Evolutionary conservation across 192 early-diverging fungal species (phyloP).

Genomic region (Backusella parvicylindrica): DNA sequence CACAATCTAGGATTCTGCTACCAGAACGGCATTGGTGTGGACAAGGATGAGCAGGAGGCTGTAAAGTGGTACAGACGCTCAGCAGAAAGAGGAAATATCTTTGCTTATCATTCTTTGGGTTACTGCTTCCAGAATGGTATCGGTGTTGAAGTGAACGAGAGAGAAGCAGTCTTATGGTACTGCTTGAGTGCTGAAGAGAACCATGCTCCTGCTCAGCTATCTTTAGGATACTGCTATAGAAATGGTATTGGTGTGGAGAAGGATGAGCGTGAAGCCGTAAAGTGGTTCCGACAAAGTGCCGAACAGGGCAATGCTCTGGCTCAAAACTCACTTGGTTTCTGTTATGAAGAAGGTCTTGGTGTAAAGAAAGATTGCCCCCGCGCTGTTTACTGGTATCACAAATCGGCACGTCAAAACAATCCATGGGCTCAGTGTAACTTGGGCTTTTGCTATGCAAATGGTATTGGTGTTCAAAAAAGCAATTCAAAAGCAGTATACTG

Average conservation of each 20-base stretch:
- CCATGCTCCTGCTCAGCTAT: constrained; percentile 51
- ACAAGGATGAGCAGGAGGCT: constrained; percentile 48
- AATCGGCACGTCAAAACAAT: constrained; percentile 67
- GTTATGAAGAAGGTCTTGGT: constrained; percentile 79
- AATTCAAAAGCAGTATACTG: constrained; percentile 52
- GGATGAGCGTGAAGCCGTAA: constrained; percentile 46
- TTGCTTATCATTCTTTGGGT: constrained; percentile 52
- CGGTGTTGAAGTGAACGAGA: constrained; percentile 45
- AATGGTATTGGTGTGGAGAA: constrained; percentile 52
- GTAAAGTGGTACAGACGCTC: constrained; percentile 49
- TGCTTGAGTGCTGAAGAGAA: constrained; percentile 50
- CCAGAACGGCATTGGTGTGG: constrained; percentile 77
- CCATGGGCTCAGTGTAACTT: constrained; percentile 84
- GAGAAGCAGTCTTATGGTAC: constrained; percentile 54
- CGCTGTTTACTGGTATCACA: constrained; percentile 62
- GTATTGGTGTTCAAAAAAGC: constrained; percentile 62
- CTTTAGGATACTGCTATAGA: constrained; percentile 57
- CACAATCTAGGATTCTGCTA: constrained; percentile 81
- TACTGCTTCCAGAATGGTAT: constrained; percentile 60
- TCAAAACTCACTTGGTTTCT: constrained; percentile 76
- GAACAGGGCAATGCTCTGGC: constrained; percentile 69
- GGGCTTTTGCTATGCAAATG: constrained; percentile 73
- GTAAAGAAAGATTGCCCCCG: constrained; percentile 49
- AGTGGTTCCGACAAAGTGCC: constrained; percentile 67
- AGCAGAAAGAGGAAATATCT: constrained; percentile 47